Evolutionary conservation across 805 yeast genomes (phyloP).

Genomic region (fission yeast (Schizosaccharomyces pombe)): DNA sequence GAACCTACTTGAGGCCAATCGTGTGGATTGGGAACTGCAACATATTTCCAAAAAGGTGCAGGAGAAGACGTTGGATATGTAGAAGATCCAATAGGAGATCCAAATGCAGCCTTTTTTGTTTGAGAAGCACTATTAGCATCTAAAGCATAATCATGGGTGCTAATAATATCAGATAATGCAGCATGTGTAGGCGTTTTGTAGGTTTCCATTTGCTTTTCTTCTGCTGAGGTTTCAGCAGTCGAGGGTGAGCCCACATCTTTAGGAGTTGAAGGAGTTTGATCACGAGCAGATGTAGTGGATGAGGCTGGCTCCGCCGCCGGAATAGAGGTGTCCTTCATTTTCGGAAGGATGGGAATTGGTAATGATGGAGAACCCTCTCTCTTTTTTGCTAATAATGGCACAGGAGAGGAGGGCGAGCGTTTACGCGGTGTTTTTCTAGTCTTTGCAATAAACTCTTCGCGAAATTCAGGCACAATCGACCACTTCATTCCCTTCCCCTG

Average conservation of each 20-base stretch:
- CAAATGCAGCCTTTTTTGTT: background rate
- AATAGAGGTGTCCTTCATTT: background rate
- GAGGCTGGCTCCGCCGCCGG: background rate
- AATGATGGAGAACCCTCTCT: background rate
- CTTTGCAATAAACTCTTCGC: constrained; percentile 31
- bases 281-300: background rate
- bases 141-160: constrained; percentile 18
- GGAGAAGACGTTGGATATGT: constrained; percentile 43
- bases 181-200: constrained; percentile 8
- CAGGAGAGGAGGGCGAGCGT: background rate
- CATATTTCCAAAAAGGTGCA: constrained; percentile 70
- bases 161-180: constrained; percentile 13
- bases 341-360: background rate
- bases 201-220: constrained; percentile 6
- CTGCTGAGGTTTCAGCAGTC: background rate
- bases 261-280: constrained; percentile 1
- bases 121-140: constrained; percentile 19
- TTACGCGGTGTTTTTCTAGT: background rate
- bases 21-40: constrained; percentile 34
- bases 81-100: background rate
- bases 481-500: constrained; percentile 99
- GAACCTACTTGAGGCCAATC: constrained; percentile 10
- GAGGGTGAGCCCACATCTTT: constrained; percentile 6
- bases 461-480: constrained; percentile 74
- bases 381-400: background rate